phyloP scores from a whole-genome alignment of 1,284 basidiomycete genomes.

The Cutaneotrichosporon sp. region DNA sequence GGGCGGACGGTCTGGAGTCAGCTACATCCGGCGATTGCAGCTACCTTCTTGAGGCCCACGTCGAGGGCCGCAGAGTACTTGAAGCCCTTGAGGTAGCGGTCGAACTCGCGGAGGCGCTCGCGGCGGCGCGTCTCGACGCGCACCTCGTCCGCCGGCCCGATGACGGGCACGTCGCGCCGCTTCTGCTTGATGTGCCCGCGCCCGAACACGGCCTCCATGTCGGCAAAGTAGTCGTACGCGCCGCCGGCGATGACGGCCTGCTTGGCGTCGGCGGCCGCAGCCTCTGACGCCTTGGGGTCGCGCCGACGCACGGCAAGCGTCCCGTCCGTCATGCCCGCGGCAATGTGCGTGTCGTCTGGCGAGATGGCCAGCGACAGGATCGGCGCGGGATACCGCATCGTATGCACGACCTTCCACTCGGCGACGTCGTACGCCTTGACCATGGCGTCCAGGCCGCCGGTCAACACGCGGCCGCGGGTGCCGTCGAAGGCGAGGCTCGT shows the following conservation, averaged over 20 bases:
- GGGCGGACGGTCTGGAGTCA: constrained; percentile 63
- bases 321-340: constrained; percentile 94
- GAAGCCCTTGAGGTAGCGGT: constrained; percentile 86
- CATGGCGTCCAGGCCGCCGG: constrained; percentile 92
- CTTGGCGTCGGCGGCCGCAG: constrained; percentile 56
- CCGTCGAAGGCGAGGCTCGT: constrained; percentile 83
- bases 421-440: constrained; percentile 98
- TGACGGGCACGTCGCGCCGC: constrained; percentile 55
- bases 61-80: constrained; percentile 94
- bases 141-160: constrained; percentile 66
- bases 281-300: constrained; percentile 71
- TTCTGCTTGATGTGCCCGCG: constrained; percentile 63
- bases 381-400: constrained; percentile 97
- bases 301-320: constrained; percentile 85
- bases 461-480: constrained; percentile 68
- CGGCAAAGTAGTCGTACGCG: constrained; percentile 69
- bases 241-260: constrained; percentile 61
- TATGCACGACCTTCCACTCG: constrained; percentile 93
- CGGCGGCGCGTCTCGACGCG: constrained; percentile 71
- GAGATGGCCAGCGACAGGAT: constrained; percentile 88
- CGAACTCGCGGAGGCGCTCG: constrained; percentile 81
- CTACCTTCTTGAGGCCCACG: constrained; percentile 78
- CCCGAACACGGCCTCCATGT: constrained; percentile 64
- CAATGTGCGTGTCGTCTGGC: constrained; percentile 96
- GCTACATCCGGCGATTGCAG: too few relatives aligned